Evolutionary conservation across 345 rosid genomes (phyloP).

Genomic region (Firmiana major): DNA sequence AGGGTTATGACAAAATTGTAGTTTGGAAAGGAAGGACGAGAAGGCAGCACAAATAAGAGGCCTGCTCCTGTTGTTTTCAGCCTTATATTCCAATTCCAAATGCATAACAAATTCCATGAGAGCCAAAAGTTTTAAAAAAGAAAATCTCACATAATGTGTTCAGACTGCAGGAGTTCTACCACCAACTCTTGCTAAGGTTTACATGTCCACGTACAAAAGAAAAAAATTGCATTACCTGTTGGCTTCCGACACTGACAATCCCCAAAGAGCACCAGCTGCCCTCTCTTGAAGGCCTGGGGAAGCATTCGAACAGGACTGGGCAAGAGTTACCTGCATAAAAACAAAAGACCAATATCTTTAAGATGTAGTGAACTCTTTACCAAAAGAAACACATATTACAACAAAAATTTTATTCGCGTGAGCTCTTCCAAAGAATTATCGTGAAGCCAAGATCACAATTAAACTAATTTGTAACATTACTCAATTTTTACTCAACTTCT

Average conservation of each 20-base stretch:
- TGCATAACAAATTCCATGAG: background rate
- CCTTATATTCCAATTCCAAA: background rate
- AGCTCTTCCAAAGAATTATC: background rate
- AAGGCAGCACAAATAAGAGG: background rate
- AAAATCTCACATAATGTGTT: background rate
- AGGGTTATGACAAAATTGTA: background rate
- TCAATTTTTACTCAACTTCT: background rate
- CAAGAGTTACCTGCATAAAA: constrained; percentile 67
- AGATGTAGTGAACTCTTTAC: constrained; percentile 8
- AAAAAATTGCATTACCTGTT: constrained; percentile 48
- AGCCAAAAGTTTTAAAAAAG: too few species aligned
- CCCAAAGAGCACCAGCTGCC: constrained; percentile 99
- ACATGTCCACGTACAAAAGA: background rate
- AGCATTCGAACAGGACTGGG: constrained; percentile 78
- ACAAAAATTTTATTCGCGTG: background rate
- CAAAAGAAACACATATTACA: background rate
- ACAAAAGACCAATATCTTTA: constrained; percentile 19
- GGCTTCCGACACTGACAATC: constrained; percentile 89
- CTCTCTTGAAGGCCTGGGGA: constrained; percentile 96
- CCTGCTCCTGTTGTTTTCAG: background rate
- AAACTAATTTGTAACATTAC: background rate
- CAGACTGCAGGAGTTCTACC: background rate
- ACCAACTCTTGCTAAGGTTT: background rate
- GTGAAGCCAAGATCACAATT: background rate
- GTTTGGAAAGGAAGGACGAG: background rate